These are phyloP conservation scores for Cardiosporidium cionae DNA, from an alignment of 169 alveolate genomes.

Conservation along the genomic window DNA sequence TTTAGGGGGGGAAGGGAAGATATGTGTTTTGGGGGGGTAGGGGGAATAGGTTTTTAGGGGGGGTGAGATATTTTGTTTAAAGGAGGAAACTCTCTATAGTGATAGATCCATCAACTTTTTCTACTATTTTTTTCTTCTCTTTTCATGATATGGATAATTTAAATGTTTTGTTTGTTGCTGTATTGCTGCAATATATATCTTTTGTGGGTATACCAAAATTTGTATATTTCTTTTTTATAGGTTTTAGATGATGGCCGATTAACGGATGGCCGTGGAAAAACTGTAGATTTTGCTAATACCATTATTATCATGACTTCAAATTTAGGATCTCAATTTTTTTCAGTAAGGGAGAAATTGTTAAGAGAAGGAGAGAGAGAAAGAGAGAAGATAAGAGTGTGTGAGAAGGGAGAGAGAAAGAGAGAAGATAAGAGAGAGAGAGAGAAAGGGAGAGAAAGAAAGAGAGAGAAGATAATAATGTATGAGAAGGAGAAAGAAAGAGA, in stretches of 20 bases:
- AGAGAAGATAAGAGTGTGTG: not conserved
- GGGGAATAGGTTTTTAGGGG: too few species aligned
- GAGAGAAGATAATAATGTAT: not conserved
- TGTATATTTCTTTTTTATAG: not conserved
- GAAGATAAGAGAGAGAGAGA: constrained; percentile 6
- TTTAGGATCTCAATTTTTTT: constrained; percentile 24
- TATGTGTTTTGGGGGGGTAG: too few species aligned
- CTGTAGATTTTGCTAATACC: constrained; percentile 30
- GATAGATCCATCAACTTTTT: too few species aligned
- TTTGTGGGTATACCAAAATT: not conserved
- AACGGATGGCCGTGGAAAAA: constrained; percentile 65
- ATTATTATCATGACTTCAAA: constrained; percentile 14
- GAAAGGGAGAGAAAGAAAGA: constrained; percentile 1
- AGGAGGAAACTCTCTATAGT: too few species aligned
- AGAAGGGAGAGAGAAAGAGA: constrained; percentile 2
- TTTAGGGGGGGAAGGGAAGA: too few species aligned
- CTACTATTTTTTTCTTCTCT: too few species aligned
- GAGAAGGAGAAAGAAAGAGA: too few species aligned
- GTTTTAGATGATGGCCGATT: constrained; percentile 12
- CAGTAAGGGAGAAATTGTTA: not conserved
- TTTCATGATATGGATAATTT: not conserved
- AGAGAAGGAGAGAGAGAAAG: not conserved
- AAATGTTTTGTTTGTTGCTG: not conserved
- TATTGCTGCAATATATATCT: not conserved
- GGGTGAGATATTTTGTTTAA: too few species aligned